Base-by-base conservation (phyloP, 352 stramenopile genomes). In the Phytopythium cucurbitacearum region DNA sequence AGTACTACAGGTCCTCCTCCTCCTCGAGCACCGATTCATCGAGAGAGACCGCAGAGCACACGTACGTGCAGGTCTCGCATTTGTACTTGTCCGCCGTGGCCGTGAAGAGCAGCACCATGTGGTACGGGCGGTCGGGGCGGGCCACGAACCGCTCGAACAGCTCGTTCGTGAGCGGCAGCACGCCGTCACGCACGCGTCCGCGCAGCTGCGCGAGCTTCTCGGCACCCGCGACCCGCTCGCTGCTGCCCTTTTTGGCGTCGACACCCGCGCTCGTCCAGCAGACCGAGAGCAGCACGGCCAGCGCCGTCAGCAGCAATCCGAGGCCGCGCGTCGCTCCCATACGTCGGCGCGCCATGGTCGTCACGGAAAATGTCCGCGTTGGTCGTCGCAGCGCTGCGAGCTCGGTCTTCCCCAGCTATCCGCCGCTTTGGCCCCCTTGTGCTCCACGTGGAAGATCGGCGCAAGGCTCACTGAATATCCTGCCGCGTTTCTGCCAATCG, bases 41-140 rank as follows among this genome's bases (percentile, higher is more conserved):
- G 6, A 13, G 41, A 2, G 33, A 32, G n/a, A 3, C 15, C n/a
- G 39, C 28, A 34, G 12, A 12, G 5, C 32, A 16, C 10, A 85
- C 73, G 42, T 73, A 88, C 64, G 80, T 66, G 64, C 84, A 94
- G 33, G 71, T 73, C 35, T 89, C 84, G 53, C 84, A 94, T 36
- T 71, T 76, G 61, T 82, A 90, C 57, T 92, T 90, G 50, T 83
- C 74, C 11, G 67, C 70, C 7, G 73, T 68, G n/a, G 80, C 78
- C 42, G 84, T 94, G 65, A 89, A 87, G 39, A 94, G 60, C 42
- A 92, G 56, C 51, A 94, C 65, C 28, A 91, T 43, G 53, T 94
- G 84, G 65, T 92, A 94, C 45, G 84, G 84, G 34, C 84, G 81
- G 46, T 92, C 80, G 0, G 84, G 73, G 1, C 78, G 78, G 49